A percentile compares a stretch with the other conserved stretches of the same genome.
phyloP scores from a whole-genome alignment of 163 green algal genomes.

The Chlamydomonas reinhardtii region DNA sequence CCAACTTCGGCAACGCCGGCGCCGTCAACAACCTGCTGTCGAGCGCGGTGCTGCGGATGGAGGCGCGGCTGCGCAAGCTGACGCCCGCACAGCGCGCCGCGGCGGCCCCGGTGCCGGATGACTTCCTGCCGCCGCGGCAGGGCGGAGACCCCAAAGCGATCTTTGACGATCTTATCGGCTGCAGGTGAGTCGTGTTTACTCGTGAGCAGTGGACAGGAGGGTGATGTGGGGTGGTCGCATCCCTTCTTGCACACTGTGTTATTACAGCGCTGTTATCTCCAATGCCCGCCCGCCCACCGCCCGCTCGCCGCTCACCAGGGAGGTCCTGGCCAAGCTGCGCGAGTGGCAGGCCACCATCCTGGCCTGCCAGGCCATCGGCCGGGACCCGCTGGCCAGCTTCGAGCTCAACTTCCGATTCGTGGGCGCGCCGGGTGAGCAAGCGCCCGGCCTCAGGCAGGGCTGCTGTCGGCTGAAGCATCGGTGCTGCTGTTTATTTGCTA shows the following conservation, averaged over 20 bases:
- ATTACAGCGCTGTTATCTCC: too few relatives aligned
- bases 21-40: constrained; percentile 69
- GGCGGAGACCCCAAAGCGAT: constrained; percentile 25
- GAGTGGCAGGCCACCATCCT: constrained; percentile 66
- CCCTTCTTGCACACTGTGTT: too few relatives aligned
- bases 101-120: constrained; percentile 41
- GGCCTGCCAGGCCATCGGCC: constrained; percentile 50
- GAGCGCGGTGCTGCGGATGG: constrained; percentile 47
- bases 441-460: too few relatives aligned
- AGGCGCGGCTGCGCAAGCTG: constrained; percentile 38
- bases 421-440: constrained; percentile 51
- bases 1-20: constrained; percentile 73
- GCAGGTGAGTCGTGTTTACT: neutral
- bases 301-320: too few relatives aligned
- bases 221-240: too few relatives aligned
- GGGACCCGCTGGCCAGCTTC: constrained; percentile 60
- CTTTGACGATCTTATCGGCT: constrained; percentile 65
- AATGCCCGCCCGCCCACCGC: too few relatives aligned
- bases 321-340: constrained; percentile 58
- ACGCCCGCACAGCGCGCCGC: constrained; percentile 16
- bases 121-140: constrained; percentile 54
- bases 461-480: too few relatives aligned
- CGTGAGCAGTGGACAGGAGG: too few relatives aligned
- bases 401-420: constrained; percentile 70
- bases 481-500: too few relatives aligned